Conservation (phyloP, 345 rosid genomes). For the Mallotus nudiflorus region DNA sequence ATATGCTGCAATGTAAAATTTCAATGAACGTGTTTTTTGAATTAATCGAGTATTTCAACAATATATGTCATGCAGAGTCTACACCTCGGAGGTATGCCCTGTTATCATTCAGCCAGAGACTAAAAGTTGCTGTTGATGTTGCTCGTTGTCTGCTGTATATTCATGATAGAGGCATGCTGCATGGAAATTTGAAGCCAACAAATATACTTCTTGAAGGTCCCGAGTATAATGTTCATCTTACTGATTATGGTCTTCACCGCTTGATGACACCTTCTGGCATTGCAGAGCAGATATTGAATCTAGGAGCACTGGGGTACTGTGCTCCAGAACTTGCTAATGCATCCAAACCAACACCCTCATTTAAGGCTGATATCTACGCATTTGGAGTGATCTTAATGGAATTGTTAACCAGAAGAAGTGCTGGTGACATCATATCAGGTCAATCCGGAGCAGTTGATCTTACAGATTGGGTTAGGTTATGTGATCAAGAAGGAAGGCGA, state of each 20-base stretch:
- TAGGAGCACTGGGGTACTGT: slow-evolving; percentile 92
- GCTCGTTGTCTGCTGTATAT: slow-evolving; percentile 70
- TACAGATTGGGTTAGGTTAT: slow-evolving; percentile 81
- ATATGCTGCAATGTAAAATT: background rate
- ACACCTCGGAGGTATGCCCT: slow-evolving; percentile 88
- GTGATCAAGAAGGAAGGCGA: slow-evolving; percentile 84
- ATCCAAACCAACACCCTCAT: slow-evolving; percentile 64
- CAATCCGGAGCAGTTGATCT: slow-evolving; percentile 93
- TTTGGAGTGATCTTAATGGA: slow-evolving; percentile 94
- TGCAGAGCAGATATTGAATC: slow-evolving; percentile 79
- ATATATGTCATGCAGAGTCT: slow-evolving; percentile 56
- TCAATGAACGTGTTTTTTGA: background rate
- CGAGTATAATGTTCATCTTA: slow-evolving; percentile 46
- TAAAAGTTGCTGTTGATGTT: slow-evolving; percentile 76
- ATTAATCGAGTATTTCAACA: background rate
- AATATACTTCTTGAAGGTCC: slow-evolving; percentile 70
- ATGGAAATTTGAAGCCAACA: slow-evolving; percentile 87
- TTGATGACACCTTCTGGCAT: slow-evolving; percentile 81
- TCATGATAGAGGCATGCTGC: slow-evolving; percentile 79
- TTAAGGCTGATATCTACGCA: slow-evolving; percentile 79
- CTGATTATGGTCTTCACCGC: slow-evolving; percentile 85
- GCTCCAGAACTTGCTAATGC: slow-evolving; percentile 81
- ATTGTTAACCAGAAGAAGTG: slow-evolving; percentile 81
- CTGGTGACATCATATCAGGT: slow-evolving; percentile 92
- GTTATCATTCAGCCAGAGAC: slow-evolving; percentile 73